Evolutionary conservation across 2,329 filamentous ascomycete species (phyloP), one percentile per base, ranked within the genome.

Genomic region (Fusarium pseudograminearum): DNA sequence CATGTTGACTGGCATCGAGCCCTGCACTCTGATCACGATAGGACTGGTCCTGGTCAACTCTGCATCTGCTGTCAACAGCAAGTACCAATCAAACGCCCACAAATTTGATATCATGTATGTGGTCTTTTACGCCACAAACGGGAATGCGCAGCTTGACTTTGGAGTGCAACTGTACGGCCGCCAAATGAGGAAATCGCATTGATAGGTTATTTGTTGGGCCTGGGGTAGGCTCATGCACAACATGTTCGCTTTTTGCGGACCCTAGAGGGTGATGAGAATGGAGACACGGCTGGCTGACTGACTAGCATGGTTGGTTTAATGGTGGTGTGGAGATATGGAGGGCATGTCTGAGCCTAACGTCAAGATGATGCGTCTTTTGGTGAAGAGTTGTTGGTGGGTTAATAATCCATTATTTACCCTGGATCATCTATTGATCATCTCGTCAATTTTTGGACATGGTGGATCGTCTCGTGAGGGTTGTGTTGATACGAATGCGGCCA

Each of bases 191-290:
- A 41, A 59, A 56, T 42, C 36, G 24, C 34, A 56, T 58, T 55
- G 44, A 63, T 67, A 58, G 64, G 58, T 40, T 67, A 31, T 54
- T 54, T 70, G 46, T 68, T 68, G 58, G 67, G 54, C 16, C 63
- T 54, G 51, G 51, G 63, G 58, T 61, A 60, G 46, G 47, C 58
- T 70, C 58, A 71, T 70, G 67, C 67, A 70, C 67, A 69, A 65
- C 67, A 70, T 70, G 67, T 55, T 67, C 63, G 67, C 67, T 64
- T 65, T 64, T 65, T 70, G 67, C 67, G 67, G 62, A 70, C 51
- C 67, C 50, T 31, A 51, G 28, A 69, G 28, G 34, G 45, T 36
- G 67, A 62, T 51, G 38, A 46, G 47, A 46, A 61, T 57, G 51
- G 47, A 24, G 55, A 67, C 48, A 51, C 48, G 33, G 33, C 48